Percentiles rank a stretch among this genome's conserved stretches.
phyloP scores from a whole-genome alignment of 306 rosid species.

The Neltuma alba region DNA sequence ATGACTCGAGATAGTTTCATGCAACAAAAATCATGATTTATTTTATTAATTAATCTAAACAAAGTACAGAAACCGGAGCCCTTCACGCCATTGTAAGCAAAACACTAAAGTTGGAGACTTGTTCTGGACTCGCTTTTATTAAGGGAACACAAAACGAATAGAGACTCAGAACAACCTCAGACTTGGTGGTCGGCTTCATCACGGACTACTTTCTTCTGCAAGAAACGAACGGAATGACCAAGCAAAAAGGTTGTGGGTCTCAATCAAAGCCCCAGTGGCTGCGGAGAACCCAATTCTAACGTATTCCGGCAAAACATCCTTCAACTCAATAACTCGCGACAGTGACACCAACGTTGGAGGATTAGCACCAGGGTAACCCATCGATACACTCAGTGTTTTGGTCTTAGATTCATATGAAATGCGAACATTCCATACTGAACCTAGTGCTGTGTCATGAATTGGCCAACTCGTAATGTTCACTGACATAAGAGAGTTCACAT shows the following conservation, averaged over 20 bases:
- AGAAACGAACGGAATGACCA: neutral
- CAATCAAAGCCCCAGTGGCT: slow-evolving; percentile 1
- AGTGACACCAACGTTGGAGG: neutral
- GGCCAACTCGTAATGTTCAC: neutral
- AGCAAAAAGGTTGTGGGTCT: neutral
- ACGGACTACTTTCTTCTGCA: neutral
- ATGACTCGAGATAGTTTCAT: too few relatives aligned
- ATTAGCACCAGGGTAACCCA: neutral
- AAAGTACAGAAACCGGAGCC: too few relatives aligned
- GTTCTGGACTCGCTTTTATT: too few relatives aligned
- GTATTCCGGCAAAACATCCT: slow-evolving; percentile 33
- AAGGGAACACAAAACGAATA: too few relatives aligned
- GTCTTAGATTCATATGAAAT: slow-evolving; percentile 19
- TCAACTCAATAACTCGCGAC: slow-evolving; percentile 14
- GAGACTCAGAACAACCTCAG: too few relatives aligned
- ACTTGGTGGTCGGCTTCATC: too few relatives aligned
- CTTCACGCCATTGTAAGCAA: too few relatives aligned
- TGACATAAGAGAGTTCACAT: slow-evolving; percentile 34
- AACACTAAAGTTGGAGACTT: too few relatives aligned
- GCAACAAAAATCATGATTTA: too few relatives aligned
- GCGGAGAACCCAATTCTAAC: slow-evolving; percentile 37
- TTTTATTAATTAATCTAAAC: too few relatives aligned
- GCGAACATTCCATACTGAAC: neutral
- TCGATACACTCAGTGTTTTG: neutral
- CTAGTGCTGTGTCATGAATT: neutral